These are phyloP conservation scores for Zygoascus ofunaensis DNA, from an alignment of 805 yeast species.

Conservation along the genomic window DNA sequence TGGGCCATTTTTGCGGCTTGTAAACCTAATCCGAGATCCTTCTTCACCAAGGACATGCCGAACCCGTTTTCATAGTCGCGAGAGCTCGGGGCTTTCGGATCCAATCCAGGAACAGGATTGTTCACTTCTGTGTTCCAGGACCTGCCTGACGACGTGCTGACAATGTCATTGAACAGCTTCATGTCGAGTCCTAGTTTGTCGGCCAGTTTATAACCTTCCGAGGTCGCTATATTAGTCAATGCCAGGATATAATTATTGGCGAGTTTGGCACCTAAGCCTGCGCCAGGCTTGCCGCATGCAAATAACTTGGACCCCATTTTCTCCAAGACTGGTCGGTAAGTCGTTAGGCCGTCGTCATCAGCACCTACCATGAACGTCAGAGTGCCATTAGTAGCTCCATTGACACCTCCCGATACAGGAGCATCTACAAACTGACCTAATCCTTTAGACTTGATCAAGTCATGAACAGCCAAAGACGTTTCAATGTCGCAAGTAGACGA, in stretches of 20 bases:
- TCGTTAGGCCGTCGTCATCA: slow-evolving; percentile 20
- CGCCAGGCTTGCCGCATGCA: slow-evolving; percentile 43
- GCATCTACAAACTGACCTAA: slow-evolving; percentile 40
- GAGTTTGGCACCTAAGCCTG: slow-evolving; percentile 47
- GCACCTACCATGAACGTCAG: slow-evolving; percentile 46
- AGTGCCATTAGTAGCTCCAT: slow-evolving; percentile 44
- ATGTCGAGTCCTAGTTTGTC: slow-evolving; percentile 40
- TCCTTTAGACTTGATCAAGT: slow-evolving; percentile 31
- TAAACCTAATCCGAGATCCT: slow-evolving; percentile 33
- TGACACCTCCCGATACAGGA: slow-evolving; percentile 49
- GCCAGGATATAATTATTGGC: slow-evolving; percentile 47
- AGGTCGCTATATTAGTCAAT: slow-evolving; percentile 44
- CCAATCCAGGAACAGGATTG: slow-evolving; percentile 44
- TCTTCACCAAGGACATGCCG: slow-evolving; percentile 27
- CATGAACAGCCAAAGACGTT: slow-evolving; percentile 36
- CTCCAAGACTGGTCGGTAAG: slow-evolving; percentile 22
- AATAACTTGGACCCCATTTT: slow-evolving; percentile 43
- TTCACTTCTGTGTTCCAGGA: slow-evolving; percentile 48
- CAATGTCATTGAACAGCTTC: slow-evolving; percentile 39
- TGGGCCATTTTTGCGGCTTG: slow-evolving; percentile 21
- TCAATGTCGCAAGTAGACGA: slow-evolving; percentile 45
- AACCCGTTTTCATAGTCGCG: slow-evolving; percentile 41
- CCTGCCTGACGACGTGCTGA: slow-evolving; percentile 44
- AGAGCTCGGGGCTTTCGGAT: slow-evolving; percentile 40
- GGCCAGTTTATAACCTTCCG: slow-evolving; percentile 48